phyloP scores from a whole-genome alignment of 1,139 yeast species.

The Kodamaea ohmeri region DNA sequence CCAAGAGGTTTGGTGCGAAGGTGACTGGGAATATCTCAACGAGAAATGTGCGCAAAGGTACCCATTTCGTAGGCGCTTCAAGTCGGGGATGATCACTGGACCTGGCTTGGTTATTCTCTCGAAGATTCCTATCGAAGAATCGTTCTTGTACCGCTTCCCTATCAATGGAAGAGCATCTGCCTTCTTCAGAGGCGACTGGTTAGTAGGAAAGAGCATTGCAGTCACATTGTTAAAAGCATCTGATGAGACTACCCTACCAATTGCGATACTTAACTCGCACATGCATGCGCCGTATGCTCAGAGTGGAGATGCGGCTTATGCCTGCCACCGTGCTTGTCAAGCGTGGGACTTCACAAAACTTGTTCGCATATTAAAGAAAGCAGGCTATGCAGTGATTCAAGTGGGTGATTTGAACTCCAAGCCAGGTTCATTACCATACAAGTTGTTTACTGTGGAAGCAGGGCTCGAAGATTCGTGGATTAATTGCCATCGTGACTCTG shows the following conservation, averaged over 20 bases:
- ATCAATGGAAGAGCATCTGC: slow-evolving; percentile 95
- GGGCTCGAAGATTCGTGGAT: slow-evolving; percentile 84
- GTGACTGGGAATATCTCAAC: slow-evolving; percentile 72
- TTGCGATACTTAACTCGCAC: slow-evolving; percentile 85
- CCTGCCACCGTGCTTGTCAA: slow-evolving; percentile 88
- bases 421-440: slow-evolving; percentile 83
- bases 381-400: slow-evolving; percentile 82
- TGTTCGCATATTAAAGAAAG: slow-evolving; percentile 57
- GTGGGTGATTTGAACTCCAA: slow-evolving; percentile 92
- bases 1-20: slow-evolving; percentile 90
- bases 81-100: slow-evolving; percentile 84
- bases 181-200: slow-evolving; percentile 94
- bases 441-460: slow-evolving; percentile 67
- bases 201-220: slow-evolving; percentile 88
- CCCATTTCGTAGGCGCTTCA: slow-evolving; percentile 69
- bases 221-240: slow-evolving; percentile 65
- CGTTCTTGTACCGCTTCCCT: slow-evolving; percentile 81
- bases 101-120: slow-evolving; percentile 90
- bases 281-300: slow-evolving; percentile 95
- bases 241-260: slow-evolving; percentile 44
- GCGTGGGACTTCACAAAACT: slow-evolving; percentile 91
- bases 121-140: slow-evolving; percentile 74
- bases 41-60: slow-evolving; percentile 43
- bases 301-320: slow-evolving; percentile 83
- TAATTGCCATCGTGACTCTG: slow-evolving; percentile 47